These are phyloP conservation scores for Eucalyptus erythrocorys DNA, from an alignment of 345 rosid species.

Conservation along the genomic window DNA sequence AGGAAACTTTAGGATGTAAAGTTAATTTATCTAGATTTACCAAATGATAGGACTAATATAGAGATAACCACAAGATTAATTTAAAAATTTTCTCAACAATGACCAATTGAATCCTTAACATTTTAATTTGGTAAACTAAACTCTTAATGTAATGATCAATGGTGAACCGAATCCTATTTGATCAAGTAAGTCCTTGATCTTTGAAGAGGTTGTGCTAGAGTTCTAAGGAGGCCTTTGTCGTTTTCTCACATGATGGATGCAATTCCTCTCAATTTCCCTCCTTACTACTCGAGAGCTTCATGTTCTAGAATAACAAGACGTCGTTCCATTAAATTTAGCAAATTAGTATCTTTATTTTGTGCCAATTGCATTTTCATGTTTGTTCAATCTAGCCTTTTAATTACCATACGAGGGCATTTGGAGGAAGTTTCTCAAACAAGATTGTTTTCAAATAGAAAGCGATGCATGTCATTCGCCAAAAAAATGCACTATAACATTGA, in stretches of 20 bases:
- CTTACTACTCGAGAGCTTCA: neutral
- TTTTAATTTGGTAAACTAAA: neutral
- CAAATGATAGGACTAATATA: neutral
- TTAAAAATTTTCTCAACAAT: accelerated
- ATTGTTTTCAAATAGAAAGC: neutral
- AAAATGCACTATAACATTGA: accelerated
- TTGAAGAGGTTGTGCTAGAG: accelerated
- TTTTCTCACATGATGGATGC: neutral
- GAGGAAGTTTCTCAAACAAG: neutral
- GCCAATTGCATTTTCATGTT: neutral
- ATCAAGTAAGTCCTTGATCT: neutral
- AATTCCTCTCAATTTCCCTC: neutral
- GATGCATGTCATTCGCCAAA: accelerated
- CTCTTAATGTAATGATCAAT: neutral
- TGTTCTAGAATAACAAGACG: accelerated
- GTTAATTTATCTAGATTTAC: neutral
- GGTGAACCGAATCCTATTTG: accelerated
- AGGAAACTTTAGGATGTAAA: neutral
- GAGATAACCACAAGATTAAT: neutral
- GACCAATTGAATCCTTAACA: neutral
- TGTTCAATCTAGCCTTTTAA: neutral
- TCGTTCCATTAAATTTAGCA: accelerated
- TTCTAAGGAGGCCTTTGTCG: neutral
- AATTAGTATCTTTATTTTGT: accelerated
- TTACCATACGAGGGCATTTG: neutral